phyloP scores from a whole-genome alignment of 768 basidiomycete genomes.

The Tephrocybe sp. region DNA sequence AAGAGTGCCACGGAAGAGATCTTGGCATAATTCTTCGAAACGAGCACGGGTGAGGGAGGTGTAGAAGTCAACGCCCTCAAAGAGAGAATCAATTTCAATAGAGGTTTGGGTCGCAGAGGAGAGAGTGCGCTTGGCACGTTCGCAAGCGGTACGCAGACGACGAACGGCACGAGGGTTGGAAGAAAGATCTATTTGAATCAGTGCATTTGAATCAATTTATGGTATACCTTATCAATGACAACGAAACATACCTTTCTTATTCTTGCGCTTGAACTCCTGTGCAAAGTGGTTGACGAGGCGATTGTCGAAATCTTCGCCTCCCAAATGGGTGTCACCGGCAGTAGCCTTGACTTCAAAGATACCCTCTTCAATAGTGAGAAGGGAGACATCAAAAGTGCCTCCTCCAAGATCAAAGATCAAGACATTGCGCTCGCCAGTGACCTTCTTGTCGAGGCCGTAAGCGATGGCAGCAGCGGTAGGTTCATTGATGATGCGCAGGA shows the following conservation, averaged over 20 bases:
- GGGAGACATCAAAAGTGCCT: conserved; percentile 97
- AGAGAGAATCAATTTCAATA: conserved; percentile 97
- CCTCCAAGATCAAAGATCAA: conserved; percentile 98
- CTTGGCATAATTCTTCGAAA: conserved; percentile 94
- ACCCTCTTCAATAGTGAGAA: conserved; percentile 94
- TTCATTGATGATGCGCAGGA: conserved; percentile 98
- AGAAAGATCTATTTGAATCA: conserved; percentile 87
- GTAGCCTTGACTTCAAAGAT: conserved; percentile 99
- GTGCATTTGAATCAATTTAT: no score
- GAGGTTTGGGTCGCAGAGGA: conserved; percentile 96
- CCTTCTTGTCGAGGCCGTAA: conserved; percentile 97
- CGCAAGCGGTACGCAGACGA: conserved; percentile 96
- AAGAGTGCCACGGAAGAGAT: conserved; percentile 90
- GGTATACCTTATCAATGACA: no score
- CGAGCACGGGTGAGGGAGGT: conserved; percentile 97
- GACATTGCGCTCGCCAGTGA: conserved; percentile 86
- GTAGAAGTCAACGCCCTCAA: conserved; percentile 98
- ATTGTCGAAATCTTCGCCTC: conserved; percentile 98
- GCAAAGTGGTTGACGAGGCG: conserved; percentile 96
- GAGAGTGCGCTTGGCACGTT: conserved; percentile 97
- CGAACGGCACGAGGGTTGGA: conserved; percentile 93
- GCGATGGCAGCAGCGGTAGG: conserved; percentile 98
- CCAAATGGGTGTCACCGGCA: conserved; percentile 96
- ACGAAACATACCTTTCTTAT: conserved; percentile 77
- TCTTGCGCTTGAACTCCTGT: conserved; percentile 95